A percentile compares a stretch with the other conserved stretches of the same genome.
These are phyloP conservation scores for Apiospora koreana DNA, from an alignment of 2,329 filamentous ascomycete genomes.

Conservation along the genomic window DNA sequence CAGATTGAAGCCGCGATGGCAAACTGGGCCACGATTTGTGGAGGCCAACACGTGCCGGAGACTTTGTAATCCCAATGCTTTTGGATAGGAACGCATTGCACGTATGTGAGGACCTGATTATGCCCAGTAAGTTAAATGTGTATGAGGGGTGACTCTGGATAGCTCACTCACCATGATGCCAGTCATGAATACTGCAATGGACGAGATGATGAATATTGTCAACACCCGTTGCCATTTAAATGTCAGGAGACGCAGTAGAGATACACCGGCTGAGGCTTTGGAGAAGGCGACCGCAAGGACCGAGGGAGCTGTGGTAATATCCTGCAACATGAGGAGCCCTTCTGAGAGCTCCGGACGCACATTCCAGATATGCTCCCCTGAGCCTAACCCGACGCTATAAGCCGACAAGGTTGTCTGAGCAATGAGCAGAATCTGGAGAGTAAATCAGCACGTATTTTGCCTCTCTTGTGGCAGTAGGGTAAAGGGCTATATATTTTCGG, in stretches of 20 bases:
- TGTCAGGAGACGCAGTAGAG: conserved; percentile 27
- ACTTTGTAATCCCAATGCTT: conserved; percentile 14
- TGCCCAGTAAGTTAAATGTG: no score
- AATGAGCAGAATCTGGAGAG: background rate
- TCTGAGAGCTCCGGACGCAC: background rate
- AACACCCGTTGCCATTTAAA: conserved; percentile 18
- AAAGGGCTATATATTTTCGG: no score
- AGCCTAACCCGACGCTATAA: background rate
- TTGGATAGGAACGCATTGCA: conserved; percentile 21
- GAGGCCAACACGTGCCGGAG: conserved; percentile 18
- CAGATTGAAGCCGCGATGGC: conserved; percentile 21
- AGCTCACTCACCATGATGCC: conserved; percentile 15
- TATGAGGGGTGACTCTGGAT: background rate
- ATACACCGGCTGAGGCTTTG: conserved; percentile 34
- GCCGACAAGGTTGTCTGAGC: background rate
- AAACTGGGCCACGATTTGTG: conserved; percentile 13
- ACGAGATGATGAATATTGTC: conserved; percentile 28
- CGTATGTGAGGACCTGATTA: conserved; percentile 21
- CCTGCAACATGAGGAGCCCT: background rate
- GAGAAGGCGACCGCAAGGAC: conserved; percentile 29
- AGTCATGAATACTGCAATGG: conserved; percentile 26
- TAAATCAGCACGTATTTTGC: background rate
- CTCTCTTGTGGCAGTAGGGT: background rate
- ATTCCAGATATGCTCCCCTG: background rate
- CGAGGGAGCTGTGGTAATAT: conserved; percentile 13